Conservation (phyloP, 768 basidiomycete species). For the Termitomyces sp. region DNA sequence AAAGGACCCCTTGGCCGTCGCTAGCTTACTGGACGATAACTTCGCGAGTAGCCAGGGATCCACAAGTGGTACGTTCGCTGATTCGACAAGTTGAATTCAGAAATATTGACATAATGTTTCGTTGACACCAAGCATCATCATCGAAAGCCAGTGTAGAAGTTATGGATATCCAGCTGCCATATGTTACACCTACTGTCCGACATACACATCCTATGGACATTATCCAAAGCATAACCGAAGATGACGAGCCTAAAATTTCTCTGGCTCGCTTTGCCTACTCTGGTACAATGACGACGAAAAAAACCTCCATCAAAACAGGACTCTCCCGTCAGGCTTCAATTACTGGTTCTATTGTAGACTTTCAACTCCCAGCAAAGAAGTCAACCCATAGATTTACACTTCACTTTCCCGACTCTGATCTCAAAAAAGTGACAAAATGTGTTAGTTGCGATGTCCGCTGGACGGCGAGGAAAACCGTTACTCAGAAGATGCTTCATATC, state of each 20-base stretch:
- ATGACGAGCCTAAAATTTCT: constrained; percentile 20
- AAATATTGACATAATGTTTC: background rate
- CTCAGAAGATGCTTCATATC: constrained; percentile 65
- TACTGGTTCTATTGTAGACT: constrained; percentile 5
- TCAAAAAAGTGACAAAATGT: constrained; percentile 49
- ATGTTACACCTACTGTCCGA: background rate
- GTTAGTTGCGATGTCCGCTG: constrained; percentile 60
- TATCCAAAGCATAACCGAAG: constrained; percentile 20
- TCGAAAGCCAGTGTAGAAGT: background rate
- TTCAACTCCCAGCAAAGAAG: constrained; percentile 11
- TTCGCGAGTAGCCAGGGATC: background rate
- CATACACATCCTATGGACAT: background rate
- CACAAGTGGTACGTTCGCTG: background rate
- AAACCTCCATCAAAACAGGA: background rate
- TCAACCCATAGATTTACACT: constrained; percentile 17
- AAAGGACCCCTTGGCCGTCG: constrained; percentile 4
- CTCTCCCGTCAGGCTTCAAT: constrained; percentile 11
- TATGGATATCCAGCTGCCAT: background rate
- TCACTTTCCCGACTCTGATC: constrained; percentile 40
- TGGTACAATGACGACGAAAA: constrained; percentile 2
- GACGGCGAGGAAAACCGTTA: constrained; percentile 61
- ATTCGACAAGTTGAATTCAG: background rate
- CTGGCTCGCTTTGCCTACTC: constrained; percentile 38
- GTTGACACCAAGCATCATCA: background rate
- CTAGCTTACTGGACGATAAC: constrained; percentile 20